phyloP scores from a whole-genome alignment of 2,329 filamentous ascomycete genomes.

The Hymenoscyphus repandus region DNA sequence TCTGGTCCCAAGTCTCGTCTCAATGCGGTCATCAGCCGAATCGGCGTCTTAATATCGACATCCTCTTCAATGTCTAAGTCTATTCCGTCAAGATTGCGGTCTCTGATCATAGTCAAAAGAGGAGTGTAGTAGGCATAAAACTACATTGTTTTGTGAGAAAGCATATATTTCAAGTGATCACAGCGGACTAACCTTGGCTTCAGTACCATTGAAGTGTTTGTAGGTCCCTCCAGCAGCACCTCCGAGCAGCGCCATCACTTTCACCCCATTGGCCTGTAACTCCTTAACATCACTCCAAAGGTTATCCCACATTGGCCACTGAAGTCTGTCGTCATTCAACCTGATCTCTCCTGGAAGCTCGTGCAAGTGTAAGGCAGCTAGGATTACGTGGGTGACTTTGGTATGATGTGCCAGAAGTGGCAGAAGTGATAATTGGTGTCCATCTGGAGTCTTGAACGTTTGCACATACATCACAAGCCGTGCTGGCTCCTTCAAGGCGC shows the following conservation, averaged over 20 bases:
- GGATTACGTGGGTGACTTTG: slow-evolving; percentile 71
- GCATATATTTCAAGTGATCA: neutral
- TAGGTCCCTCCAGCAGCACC: slow-evolving; percentile 21
- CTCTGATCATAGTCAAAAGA: slow-evolving; percentile 2
- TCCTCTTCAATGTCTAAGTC: slow-evolving; percentile 75
- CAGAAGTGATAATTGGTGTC: slow-evolving; percentile 49
- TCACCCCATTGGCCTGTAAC: slow-evolving; percentile 16
- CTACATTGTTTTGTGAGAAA: slow-evolving; percentile 12
- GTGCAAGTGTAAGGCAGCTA: slow-evolving; percentile 81
- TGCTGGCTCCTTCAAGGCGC: neutral
- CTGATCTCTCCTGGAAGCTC: slow-evolving; percentile 64
- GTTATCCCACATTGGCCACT: slow-evolving; percentile 9
- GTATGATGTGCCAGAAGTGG: slow-evolving; percentile 48
- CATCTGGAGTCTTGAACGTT: slow-evolving; percentile 49
- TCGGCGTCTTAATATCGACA: slow-evolving; percentile 60
- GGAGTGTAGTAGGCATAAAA: slow-evolving; percentile 33
- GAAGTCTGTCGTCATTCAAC: slow-evolving; percentile 19
- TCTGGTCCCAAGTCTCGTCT: slow-evolving; percentile 59
- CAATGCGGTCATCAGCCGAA: slow-evolving; percentile 60
- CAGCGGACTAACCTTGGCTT: slow-evolving; percentile 22
- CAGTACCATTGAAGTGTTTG: slow-evolving; percentile 58
- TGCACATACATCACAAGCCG: slow-evolving; percentile 53
- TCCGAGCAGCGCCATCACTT: slow-evolving; percentile 20
- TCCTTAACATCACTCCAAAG: slow-evolving; percentile 20
- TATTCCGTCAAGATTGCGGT: slow-evolving; percentile 58